A percentile compares a stretch with the other conserved stretches of the same genome.
Conservation (phyloP, 2,329 filamentous ascomycete genomes). For the Venturia carpophila region DNA sequence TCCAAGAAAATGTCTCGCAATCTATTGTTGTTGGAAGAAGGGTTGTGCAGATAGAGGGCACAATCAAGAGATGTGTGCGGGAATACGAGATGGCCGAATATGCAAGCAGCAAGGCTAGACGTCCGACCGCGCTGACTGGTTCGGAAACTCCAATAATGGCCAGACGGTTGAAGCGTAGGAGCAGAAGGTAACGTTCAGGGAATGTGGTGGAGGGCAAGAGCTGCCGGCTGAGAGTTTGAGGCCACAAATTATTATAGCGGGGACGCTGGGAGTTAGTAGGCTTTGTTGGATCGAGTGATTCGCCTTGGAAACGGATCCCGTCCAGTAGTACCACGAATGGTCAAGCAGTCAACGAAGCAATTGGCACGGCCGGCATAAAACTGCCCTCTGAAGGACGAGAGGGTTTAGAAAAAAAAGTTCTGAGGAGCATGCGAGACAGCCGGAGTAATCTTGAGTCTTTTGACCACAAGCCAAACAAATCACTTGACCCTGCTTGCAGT, state of each 20-base stretch:
- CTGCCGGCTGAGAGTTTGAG: neutral
- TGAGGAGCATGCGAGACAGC: neutral
- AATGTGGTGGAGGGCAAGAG: neutral
- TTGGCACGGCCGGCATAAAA: neutral
- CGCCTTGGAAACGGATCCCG: neutral
- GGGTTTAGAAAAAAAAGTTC: neutral
- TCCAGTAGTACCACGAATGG: neutral
- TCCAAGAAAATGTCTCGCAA: neutral
- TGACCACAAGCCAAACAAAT: slow-evolving; percentile 9
- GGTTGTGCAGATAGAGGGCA: neutral
- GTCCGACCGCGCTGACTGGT: neutral
- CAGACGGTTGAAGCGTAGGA: neutral
- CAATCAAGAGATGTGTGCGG: neutral
- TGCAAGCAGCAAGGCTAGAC: neutral
- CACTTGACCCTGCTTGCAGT: neutral
- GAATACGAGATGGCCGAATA: neutral
- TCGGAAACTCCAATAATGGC: neutral
- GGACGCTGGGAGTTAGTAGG: neutral
- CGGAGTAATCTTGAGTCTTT: neutral
- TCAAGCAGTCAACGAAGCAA: slow-evolving; percentile 9
- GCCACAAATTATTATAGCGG: slow-evolving; percentile 5
- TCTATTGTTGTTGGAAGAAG: neutral
- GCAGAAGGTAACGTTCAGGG: neutral
- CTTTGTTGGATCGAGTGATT: neutral
- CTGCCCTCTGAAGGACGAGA: neutral